Evolutionary conservation across 495 filamentous ascomycete genomes (phyloP).

Genomic region (Halenospora varia): DNA sequence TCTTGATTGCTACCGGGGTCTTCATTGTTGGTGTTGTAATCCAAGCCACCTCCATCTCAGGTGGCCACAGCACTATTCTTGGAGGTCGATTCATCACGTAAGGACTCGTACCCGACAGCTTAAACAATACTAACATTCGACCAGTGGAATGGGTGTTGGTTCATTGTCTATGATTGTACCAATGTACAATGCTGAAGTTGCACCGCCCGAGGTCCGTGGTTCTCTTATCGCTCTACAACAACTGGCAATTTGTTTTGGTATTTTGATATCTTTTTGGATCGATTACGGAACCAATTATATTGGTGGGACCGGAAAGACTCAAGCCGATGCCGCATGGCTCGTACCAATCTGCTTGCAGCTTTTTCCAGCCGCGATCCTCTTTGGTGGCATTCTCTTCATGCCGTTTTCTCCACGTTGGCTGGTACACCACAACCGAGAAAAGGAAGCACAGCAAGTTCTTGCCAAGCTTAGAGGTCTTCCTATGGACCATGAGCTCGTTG

Average conservation of each 20-base stretch:
- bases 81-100: constrained; percentile 71
- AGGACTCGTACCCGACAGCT: constrained; percentile 14
- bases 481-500: constrained; percentile 58
- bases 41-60: constrained; percentile 59
- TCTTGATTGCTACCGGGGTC: constrained; percentile 65
- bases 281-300: constrained; percentile 76
- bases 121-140: background rate
- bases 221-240: constrained; percentile 76
- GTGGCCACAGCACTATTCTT: constrained; percentile 57
- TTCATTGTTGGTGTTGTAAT: constrained; percentile 77
- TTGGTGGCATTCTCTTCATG: constrained; percentile 73
- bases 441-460: constrained; percentile 64
- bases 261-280: constrained; percentile 83
- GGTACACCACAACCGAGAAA: constrained; percentile 66
- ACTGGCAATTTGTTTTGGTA: constrained; percentile 77
- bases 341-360: constrained; percentile 61
- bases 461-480: constrained; percentile 59
- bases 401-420: constrained; percentile 82
- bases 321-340: constrained; percentile 68
- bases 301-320: constrained; percentile 58
- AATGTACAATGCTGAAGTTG: constrained; percentile 69
- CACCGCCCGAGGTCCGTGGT: constrained; percentile 57
- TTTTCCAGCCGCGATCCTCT: constrained; percentile 54
- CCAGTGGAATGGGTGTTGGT: constrained; percentile 64
- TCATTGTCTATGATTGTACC: constrained; percentile 62